Conservation (phyloP, 768 basidiomycete genomes). For the Hydnum rufescens region DNA sequence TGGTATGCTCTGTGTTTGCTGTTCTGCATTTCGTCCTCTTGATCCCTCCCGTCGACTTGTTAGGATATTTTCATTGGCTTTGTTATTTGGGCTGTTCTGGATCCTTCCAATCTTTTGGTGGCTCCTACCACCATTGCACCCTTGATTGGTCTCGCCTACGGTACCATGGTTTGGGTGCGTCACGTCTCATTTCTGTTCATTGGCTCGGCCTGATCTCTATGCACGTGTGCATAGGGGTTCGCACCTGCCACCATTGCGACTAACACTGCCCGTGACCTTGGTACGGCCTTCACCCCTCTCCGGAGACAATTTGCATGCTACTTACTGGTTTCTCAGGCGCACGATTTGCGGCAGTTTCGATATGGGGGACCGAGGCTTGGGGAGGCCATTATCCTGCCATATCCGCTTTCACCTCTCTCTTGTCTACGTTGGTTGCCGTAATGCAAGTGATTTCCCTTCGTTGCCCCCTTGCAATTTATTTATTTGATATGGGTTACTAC, state of each 20-base stretch:
- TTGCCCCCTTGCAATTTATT: too few species aligned
- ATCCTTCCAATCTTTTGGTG: constrained; percentile 2
- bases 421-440: constrained; percentile 2
- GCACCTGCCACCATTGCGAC: constrained; percentile 2
- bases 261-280: constrained; percentile 4
- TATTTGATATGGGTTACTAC: too few species aligned
- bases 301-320: too few species aligned
- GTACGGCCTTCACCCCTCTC: too few species aligned
- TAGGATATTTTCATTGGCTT: not conserved
- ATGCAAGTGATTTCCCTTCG: too few species aligned
- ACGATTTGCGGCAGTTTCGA: not conserved
- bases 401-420: not conserved
- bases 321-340: too few species aligned
- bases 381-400: not conserved
- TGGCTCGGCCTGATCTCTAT: too few species aligned
- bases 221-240: not conserved
- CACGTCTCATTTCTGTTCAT: too few species aligned
- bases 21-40: too few species aligned
- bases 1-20: too few species aligned
- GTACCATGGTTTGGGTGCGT: not conserved
- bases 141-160: constrained; percentile 3
- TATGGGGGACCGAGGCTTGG: constrained; percentile 3
- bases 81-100: not conserved
- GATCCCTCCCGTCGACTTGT: too few species aligned
- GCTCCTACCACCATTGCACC: not conserved